Evolutionary conservation across 2,329 filamentous ascomycete genomes (phyloP).

Genomic region (Sphaerulina vaccinii): DNA sequence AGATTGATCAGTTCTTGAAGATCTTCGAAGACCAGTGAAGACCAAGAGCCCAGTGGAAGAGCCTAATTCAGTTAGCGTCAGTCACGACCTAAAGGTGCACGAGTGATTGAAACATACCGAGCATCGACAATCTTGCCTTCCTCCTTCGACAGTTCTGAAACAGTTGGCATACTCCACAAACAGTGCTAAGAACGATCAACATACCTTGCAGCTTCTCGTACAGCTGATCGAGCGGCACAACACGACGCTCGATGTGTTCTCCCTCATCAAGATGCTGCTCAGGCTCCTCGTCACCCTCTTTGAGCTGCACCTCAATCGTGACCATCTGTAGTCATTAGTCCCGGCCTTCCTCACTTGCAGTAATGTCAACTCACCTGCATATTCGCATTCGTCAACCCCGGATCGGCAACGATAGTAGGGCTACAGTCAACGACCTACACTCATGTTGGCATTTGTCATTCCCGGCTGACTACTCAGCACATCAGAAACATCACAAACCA

Average conservation of each 20-base stretch:
- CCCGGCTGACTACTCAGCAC: constrained; percentile 62
- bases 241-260: constrained; percentile 61
- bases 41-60: constrained; percentile 61
- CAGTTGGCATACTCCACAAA: constrained; percentile 24
- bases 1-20: constrained; percentile 29
- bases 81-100: not conserved
- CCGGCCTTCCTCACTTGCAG: not conserved
- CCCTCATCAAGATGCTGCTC: constrained; percentile 61
- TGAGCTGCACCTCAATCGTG: constrained; percentile 58
- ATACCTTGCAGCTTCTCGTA: constrained; percentile 54
- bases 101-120: constrained; percentile 28
- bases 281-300: constrained; percentile 52
- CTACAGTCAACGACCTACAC: constrained; percentile 50
- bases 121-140: constrained; percentile 56
- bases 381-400: constrained; percentile 60
- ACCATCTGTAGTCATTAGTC: constrained; percentile 42
- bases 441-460: constrained; percentile 38
- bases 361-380: constrained; percentile 50
- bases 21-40: constrained; percentile 46
- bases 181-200: not conserved
- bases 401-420: constrained; percentile 66
- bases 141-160: constrained; percentile 39
- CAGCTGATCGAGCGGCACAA: constrained; percentile 57
- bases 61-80: constrained; percentile 39
- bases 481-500: constrained; percentile 49